These are phyloP conservation scores for Cyclostephanos tholiformis DNA, from an alignment of 108 stramenopile species.

Conservation along the genomic window DNA sequence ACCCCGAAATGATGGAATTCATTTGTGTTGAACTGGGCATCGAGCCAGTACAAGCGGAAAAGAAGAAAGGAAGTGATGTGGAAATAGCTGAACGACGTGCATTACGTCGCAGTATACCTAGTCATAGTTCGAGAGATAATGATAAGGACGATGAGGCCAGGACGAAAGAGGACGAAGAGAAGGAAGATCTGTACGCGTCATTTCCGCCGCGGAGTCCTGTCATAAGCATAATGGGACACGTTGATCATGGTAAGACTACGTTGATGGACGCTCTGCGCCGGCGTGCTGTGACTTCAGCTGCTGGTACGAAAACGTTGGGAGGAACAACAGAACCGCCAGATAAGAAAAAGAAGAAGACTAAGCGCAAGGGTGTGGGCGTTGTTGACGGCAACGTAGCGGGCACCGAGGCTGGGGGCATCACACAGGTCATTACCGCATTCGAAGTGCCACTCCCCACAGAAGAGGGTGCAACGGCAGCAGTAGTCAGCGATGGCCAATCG, in stretches of 20 bases:
- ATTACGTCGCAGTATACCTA: constrained; percentile 5
- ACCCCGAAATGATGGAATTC: constrained; percentile 42
- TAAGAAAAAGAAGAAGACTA: constrained; percentile 29
- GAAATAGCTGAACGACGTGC: constrained; percentile 22
- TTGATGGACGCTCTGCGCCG: constrained; percentile 78
- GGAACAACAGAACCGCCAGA: neutral
- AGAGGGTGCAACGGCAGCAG: constrained; percentile 41
- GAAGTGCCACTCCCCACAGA: constrained; percentile 60
- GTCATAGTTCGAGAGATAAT: neutral
- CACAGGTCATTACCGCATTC: constrained; percentile 95
- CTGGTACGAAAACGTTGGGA: constrained; percentile 14
- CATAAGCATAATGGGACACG: constrained; percentile 89
- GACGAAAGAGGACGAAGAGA: constrained; percentile 17
- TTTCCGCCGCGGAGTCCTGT: constrained; percentile 74
- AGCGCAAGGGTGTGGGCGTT: constrained; percentile 29
- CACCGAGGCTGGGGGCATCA: constrained; percentile 98
- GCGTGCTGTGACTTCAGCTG: constrained; percentile 27
- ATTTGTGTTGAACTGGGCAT: constrained; percentile 43
- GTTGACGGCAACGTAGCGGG: constrained; percentile 71
- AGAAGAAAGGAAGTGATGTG: constrained; percentile 18
- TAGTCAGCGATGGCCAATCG: constrained; percentile 10
- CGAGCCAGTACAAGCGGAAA: constrained; percentile 33
- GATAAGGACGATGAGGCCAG: constrained; percentile 20
- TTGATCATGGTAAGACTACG: constrained; percentile 93
- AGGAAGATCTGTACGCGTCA: constrained; percentile 39